Evolutionary conservation across 176 grass and related monocot species (phyloP).

Genomic region (Ananas comosus): DNA sequence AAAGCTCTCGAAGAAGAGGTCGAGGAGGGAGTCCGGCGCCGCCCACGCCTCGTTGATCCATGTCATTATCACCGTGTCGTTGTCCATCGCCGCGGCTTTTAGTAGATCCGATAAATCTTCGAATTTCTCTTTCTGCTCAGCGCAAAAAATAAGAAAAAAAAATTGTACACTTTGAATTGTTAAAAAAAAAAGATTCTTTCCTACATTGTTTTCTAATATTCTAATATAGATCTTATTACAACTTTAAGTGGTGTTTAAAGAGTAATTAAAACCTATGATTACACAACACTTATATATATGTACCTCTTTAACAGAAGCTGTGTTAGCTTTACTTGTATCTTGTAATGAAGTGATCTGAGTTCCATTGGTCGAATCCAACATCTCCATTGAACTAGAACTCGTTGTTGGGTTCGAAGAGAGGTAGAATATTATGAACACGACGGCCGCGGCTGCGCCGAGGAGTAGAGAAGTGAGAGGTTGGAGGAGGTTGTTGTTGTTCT

Average conservation of each 20-base stretch:
- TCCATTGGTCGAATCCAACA: background rate
- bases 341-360: background rate
- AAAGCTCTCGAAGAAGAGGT: slow-evolving; percentile 59
- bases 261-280: no score
- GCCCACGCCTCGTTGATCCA: slow-evolving; percentile 61
- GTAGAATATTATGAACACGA: background rate
- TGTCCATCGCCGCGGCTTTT: slow-evolving; percentile 30
- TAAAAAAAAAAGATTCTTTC: no score
- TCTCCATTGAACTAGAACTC: background rate
- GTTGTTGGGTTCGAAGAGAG: background rate
- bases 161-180: no score
- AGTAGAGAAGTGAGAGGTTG: background rate
- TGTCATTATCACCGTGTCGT: slow-evolving; percentile 60
- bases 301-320: no score
- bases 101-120: slow-evolving; percentile 30
- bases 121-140: background rate
- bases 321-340: no score
- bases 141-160: no score
- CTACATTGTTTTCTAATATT: no score
- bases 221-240: no score
- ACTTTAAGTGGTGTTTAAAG: no score
- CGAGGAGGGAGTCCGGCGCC: slow-evolving; percentile 33
- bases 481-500: background rate
- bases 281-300: no score
- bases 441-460: background rate